Evolutionary conservation across 73 alveolate species (phyloP).

Genomic region (Paramecium tetraurelia): DNA sequence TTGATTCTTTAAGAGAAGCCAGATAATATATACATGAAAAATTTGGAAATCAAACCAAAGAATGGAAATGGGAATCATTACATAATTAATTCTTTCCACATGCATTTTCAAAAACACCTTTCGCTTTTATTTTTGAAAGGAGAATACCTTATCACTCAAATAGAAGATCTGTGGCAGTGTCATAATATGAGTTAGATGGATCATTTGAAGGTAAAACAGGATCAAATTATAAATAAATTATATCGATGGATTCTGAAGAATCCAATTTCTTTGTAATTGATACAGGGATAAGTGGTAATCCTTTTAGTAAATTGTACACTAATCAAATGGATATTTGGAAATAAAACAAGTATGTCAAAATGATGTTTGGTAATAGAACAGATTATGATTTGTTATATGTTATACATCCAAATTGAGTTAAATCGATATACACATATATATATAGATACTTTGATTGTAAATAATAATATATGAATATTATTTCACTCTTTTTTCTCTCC

Average conservation of each 20-base stretch:
- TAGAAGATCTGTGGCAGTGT: conserved; percentile 22
- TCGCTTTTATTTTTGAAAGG: conserved; percentile 53
- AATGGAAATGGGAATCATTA: conserved; percentile 56
- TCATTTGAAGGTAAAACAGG: conserved; percentile 47
- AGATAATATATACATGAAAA: background rate
- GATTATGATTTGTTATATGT: background rate
- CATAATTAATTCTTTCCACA: conserved; percentile 44
- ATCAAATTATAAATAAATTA: conserved; percentile 36
- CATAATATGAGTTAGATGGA: background rate
- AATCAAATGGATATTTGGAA: background rate
- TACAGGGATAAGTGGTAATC: conserved; percentile 8
- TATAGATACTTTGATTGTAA: background rate
- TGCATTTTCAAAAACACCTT: background rate
- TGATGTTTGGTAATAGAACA: background rate
- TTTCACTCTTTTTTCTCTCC: background rate
- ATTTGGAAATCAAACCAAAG: background rate
- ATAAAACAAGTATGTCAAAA: background rate
- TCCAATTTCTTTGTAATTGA: conserved; percentile 39
- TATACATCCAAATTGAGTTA: background rate
- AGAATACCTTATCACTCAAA: conserved; percentile 14
- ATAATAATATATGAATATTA: background rate
- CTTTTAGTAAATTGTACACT: background rate
- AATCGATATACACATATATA: background rate
- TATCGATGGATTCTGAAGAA: conserved; percentile 48
- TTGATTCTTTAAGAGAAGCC: conserved; percentile 42